Percentiles rank a stretch among this genome's conserved stretches.
These are phyloP conservation scores for Scenedesmus sp. DNA, from an alignment of 163 green algal genomes.

Conservation along the genomic window DNA sequence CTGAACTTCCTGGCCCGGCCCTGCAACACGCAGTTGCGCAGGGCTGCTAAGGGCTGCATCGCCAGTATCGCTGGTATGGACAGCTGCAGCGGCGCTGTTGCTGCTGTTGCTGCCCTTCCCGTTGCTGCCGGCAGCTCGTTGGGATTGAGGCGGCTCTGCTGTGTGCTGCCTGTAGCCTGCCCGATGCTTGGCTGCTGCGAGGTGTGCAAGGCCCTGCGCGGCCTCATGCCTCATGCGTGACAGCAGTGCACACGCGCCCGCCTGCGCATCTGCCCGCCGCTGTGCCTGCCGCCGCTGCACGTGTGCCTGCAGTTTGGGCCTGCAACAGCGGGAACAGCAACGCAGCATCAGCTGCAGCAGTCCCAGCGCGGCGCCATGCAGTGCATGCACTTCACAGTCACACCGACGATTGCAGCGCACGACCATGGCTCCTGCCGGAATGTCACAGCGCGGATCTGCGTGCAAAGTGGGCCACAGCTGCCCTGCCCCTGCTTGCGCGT, in stretches of 20 bases:
- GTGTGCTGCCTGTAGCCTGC: slow-evolving; percentile 46
- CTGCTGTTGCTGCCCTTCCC: slow-evolving; percentile 15
- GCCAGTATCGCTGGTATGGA: neutral
- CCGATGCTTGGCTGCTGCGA: slow-evolving; percentile 58
- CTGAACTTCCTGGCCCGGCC: neutral
- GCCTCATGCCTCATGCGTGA: slow-evolving; percentile 66
- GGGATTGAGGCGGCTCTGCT: slow-evolving; percentile 31
- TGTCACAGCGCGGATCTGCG: neutral
- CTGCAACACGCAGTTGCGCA: neutral
- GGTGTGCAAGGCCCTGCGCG: slow-evolving; percentile 53
- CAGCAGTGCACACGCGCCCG: slow-evolving; percentile 53
- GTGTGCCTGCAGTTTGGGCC: slow-evolving; percentile 59
- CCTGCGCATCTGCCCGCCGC: slow-evolving; percentile 49
- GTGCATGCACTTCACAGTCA: neutral
- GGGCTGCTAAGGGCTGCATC: neutral
- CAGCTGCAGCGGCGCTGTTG: neutral
- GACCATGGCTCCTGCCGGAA: neutral
- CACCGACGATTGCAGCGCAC: neutral
- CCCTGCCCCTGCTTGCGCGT: neutral
- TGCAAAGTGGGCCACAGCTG: neutral
- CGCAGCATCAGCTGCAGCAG: neutral
- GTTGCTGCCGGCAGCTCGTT: neutral
- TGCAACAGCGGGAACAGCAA: slow-evolving; percentile 26
- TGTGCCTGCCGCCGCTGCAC: slow-evolving; percentile 55
- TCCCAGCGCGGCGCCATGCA: too few relatives aligned